A percentile compares a stretch with the other conserved stretches of the same genome.
Conservation (phyloP, 345 rosid species). For the Triadica sebifera region DNA sequence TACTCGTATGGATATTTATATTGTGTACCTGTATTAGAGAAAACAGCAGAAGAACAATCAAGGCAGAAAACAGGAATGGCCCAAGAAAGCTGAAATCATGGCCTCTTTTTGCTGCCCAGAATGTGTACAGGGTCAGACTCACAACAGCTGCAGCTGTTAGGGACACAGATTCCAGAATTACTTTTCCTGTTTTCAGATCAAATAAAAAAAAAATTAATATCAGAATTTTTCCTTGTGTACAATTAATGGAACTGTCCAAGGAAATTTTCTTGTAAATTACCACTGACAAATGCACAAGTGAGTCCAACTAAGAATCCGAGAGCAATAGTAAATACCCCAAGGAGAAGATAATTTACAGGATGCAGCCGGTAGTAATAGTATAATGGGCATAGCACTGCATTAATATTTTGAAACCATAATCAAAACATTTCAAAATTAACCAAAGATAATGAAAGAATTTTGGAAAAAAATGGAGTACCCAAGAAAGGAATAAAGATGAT, state of each 20-base stretch:
- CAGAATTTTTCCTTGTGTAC: background rate
- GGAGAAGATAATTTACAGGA: constrained; percentile 8
- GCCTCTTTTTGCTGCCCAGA: constrained; percentile 86
- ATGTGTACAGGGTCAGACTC: constrained; percentile 65
- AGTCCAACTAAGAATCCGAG: constrained; percentile 8
- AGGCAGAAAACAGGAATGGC: constrained; percentile 67
- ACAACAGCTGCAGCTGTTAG: constrained; percentile 55
- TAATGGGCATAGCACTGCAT: constrained; percentile 2
- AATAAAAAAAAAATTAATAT: background rate
- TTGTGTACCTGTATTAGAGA: constrained; percentile 61
- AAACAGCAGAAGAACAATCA: constrained; percentile 54
- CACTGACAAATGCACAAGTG: constrained; percentile 8
- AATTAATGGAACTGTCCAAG: background rate
- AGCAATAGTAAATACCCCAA: background rate
- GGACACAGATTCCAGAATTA: constrained; percentile 60
- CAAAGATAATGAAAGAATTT: background rate
- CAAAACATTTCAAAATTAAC: background rate
- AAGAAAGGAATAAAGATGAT: constrained; percentile 1
- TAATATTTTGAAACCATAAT: background rate
- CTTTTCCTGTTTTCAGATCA: constrained; percentile 47
- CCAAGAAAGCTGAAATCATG: constrained; percentile 81
- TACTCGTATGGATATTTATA: too few relatives aligned
- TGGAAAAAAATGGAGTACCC: background rate
- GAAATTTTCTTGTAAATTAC: background rate
- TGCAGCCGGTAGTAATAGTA: constrained; percentile 2